Evolutionary conservation across 2,329 filamentous ascomycete species (phyloP).

Genomic region (Lecanosticta acicola): DNA sequence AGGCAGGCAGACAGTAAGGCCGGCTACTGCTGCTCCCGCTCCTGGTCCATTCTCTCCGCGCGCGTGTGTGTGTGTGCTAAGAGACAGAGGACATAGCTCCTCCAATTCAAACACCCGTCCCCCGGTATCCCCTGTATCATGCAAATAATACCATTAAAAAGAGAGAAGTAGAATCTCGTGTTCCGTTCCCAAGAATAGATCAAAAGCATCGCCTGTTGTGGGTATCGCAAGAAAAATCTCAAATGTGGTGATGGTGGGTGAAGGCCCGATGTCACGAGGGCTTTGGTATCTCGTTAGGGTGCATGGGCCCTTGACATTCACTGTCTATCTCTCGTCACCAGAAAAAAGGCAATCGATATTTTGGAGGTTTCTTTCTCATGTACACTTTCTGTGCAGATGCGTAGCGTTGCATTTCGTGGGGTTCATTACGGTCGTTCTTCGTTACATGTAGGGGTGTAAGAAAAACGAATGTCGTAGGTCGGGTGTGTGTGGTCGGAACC

Average conservation of each 20-base stretch:
- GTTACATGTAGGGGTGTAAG: not conserved
- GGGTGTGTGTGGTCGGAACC: not conserved
- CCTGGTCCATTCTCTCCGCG: not conserved
- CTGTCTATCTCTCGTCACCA: no score
- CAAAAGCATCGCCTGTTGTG: not conserved
- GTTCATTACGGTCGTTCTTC: not conserved
- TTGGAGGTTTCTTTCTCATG: not conserved
- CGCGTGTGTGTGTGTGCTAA: no score
- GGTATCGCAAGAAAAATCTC: conserved; percentile 1
- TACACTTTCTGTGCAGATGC: not conserved
- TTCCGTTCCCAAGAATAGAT: not conserved
- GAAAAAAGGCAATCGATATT: not conserved
- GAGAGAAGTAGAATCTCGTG: no score
- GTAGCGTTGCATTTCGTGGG: not conserved
- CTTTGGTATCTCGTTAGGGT: not conserved
- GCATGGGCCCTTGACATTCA: not conserved
- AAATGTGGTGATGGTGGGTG: not conserved
- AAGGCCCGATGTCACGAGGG: not conserved
- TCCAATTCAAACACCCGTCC: no score
- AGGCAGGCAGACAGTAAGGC: not conserved
- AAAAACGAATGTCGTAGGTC: not conserved
- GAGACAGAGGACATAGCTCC: no score
- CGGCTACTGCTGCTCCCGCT: not conserved
- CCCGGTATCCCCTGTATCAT: no score
- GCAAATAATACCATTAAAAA: no score